Percentiles rank a stretch among this genome's conserved stretches.
Evolutionary conservation across 2,329 filamentous ascomycete species (phyloP).

Genomic region (Epichloe amarillans): DNA sequence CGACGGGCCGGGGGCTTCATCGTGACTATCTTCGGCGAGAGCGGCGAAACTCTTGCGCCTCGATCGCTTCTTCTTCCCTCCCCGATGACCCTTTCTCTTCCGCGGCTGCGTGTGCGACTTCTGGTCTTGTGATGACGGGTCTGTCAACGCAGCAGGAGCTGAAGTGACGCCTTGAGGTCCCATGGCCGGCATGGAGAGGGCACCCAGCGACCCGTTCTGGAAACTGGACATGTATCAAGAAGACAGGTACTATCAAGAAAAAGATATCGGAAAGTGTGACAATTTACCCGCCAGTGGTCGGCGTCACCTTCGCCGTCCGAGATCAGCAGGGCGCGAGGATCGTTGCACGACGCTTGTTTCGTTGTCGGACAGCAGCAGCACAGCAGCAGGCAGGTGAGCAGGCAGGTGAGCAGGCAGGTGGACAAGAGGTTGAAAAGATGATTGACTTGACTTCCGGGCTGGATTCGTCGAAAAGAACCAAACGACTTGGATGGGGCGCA

Average conservation of each 20-base stretch:
- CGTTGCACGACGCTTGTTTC: background rate
- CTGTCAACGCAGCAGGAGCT: constrained; percentile 5
- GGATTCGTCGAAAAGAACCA: background rate
- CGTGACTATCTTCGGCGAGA: constrained; percentile 40
- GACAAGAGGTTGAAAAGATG: background rate
- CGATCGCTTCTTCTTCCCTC: constrained; percentile 62
- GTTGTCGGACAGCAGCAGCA: background rate
- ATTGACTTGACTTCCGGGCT: background rate
- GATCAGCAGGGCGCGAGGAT: background rate
- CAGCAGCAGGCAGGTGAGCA: no score
- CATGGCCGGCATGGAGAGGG: constrained; percentile 5
- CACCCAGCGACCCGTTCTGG: constrained; percentile 16
- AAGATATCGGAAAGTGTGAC: background rate
- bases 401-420: background rate
- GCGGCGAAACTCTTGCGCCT: constrained; percentile 71
- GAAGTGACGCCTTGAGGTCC: constrained; percentile 4
- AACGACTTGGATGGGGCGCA: background rate
- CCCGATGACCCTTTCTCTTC: constrained; percentile 60
- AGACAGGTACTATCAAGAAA: background rate
- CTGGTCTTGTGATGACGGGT: constrained; percentile 4
- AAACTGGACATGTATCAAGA: constrained; percentile 18
- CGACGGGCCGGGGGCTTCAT: constrained; percentile 20
- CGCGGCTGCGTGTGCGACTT: constrained; percentile 22
- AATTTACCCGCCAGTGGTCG: background rate
- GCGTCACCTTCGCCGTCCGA: background rate